Evolutionary conservation across 768 basidiomycete genomes (phyloP), one percentile per base, ranked within the genome.

Genomic region (Trametes cubensis): DNA sequence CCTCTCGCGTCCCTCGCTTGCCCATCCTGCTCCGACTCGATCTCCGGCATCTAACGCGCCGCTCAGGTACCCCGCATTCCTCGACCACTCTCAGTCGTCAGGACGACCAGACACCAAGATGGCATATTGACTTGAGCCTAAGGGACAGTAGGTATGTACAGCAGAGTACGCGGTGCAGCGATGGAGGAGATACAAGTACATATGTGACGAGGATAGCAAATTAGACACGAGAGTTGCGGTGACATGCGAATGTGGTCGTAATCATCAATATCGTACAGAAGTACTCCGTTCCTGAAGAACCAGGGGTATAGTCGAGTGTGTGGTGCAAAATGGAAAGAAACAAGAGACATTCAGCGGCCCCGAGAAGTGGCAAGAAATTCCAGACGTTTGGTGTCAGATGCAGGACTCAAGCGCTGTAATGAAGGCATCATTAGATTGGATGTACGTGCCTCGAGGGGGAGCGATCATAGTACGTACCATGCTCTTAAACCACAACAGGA

Each of bases 161-260:
- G 25, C 25, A 15, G 20, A 26, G 20, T 26, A 26, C 25, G 10
- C 11, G 13, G 7, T 21, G 21, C 10, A 49, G 48, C 48, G 30
- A 49, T 26, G 45, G 20, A 20, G 34, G 25, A 1, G 47, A 28
- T 51, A 51, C 41, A 59, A 51, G 11, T 59, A 59, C 57, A 50
- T 51, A 52, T 59, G 49, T 40, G 23, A 38, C 41, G 41, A 25
- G 41, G 34, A 34, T 34, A 34, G 34, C 34, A 30, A 46, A 10
- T 13, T 46, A 39, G 41, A 25, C 15, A 40, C 40, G 21, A 15
- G 44, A 41, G 23, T 26, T 18, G 54, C 18, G 28, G 26, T 26
- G 26, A n/a, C n/a, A n/a, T n/a, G n/a, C n/a, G n/a, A 26, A 14
- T 6, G 23, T 49, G 20, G 38, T 47, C 28, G 47, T 39, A 20